Conservation (phyloP, 2,329 filamentous ascomycete genomes). For the Tricladium varicosporioides region DNA sequence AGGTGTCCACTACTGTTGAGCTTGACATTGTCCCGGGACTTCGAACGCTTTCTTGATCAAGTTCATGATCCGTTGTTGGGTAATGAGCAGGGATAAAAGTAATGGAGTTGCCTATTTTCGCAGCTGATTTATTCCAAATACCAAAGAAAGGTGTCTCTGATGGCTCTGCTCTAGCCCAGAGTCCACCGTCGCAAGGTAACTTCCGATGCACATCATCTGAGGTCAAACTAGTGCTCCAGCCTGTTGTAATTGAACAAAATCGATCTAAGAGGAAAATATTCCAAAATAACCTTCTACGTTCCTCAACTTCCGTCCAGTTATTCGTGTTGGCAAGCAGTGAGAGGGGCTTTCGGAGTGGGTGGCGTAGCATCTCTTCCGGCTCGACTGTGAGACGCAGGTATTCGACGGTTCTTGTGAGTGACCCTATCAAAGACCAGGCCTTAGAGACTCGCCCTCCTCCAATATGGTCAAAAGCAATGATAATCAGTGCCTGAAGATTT, state of each 20-base stretch:
- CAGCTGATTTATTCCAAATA: conserved; percentile 34
- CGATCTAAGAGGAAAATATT: conserved; percentile 36
- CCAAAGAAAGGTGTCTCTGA: conserved; percentile 33
- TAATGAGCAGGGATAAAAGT: conserved; percentile 28
- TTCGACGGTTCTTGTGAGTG: conserved; percentile 33
- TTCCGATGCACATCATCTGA: conserved; percentile 33
- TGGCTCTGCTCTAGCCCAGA: conserved; percentile 29
- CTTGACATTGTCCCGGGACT: not conserved
- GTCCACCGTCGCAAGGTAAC: conserved; percentile 31
- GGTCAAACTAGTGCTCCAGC: conserved; percentile 34
- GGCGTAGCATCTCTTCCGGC: conserved; percentile 10
- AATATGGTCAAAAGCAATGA: conserved; percentile 30
- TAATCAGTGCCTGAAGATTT: conserved; percentile 23
- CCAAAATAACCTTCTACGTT: conserved; percentile 34
- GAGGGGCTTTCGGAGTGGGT: conserved; percentile 15
- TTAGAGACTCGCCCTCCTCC: conserved; percentile 21
- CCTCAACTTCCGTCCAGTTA: conserved; percentile 32
- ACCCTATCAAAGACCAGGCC: conserved; percentile 35
- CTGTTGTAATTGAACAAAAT: conserved; percentile 29
- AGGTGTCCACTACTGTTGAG: conserved; percentile 34
- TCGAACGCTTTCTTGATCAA: not conserved
- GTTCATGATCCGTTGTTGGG: conserved; percentile 11
- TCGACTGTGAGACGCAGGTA: conserved; percentile 26
- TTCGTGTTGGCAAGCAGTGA: not conserved
- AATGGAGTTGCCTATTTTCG: conserved; percentile 31